Evolutionary conservation across 306 rosid species (phyloP), one percentile per base, ranked within the genome.

Genomic region (Spatholobus suberectus): DNA sequence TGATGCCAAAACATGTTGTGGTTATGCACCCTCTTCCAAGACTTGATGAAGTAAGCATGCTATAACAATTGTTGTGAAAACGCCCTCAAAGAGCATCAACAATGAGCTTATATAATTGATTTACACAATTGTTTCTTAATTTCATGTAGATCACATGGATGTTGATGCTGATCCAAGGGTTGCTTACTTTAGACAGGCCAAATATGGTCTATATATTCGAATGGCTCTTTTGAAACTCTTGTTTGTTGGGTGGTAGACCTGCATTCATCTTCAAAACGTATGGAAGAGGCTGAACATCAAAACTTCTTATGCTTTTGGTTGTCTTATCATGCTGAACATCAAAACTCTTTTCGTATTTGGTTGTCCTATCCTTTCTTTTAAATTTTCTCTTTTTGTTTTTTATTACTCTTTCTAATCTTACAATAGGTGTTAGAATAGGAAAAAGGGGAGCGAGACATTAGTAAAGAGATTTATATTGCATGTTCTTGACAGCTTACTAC

Each of bases 11-110:
- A 73, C 92, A 92, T 66, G 94, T 90, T 4, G 93, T 94, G 71
- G 86, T 94, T 73, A 89, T 92, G 98, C 98, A 92, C 76, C 97
- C 97, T 85, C 92, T 94, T 52, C 98, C 98, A n/a, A 89, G 98
- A 87, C 97, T 92, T 46, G 98, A 94, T 70, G 97, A 91, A 85
- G 98, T 87, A 90, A 85, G 85, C 37, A 43, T 35, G 23, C 77
- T 61, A 69, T 61, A 54, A 47, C 14, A 67, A 76, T 40, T 63
- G 41, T 13, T 41, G 8, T 70, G 61, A 59, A 0, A 57, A 21
- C 43, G 18, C 51, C 20, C 38, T 41, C 75, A 41, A 6, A 73
- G 23, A 29, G 54, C 70, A 49, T 40, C 29, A 81, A 11, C 49
- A 70, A 55, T 76, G 34, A 75, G 59, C 54, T 69, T 40, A 41